Conservation (phyloP, 331 rosid genomes). For the Malus hybrid region DNA sequence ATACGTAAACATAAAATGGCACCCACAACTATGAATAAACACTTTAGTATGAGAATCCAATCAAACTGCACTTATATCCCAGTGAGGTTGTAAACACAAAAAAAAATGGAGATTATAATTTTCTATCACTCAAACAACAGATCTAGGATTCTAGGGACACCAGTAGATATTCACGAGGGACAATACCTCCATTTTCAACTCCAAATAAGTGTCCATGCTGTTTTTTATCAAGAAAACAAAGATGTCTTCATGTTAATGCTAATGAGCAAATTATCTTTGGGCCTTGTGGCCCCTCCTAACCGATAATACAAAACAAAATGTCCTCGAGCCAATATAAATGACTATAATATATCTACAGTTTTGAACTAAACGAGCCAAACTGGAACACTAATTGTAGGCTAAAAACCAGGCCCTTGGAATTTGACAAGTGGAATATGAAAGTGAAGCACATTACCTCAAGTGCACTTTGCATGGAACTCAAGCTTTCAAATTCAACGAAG, state of each 20-base stretch:
- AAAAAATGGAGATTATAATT: neutral
- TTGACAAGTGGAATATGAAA: neutral
- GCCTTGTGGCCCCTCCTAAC: neutral
- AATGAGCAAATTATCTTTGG: neutral
- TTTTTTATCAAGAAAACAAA: neutral
- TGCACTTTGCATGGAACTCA: constrained; percentile 72
- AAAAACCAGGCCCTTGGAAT: neutral
- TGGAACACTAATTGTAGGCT: neutral
- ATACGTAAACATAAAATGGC: neutral
- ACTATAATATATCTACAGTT: neutral
- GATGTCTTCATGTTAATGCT: neutral
- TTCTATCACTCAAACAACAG: neutral
- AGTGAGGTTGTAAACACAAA: neutral
- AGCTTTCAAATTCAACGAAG: constrained; percentile 85
- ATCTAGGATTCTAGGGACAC: neutral
- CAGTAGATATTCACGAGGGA: neutral
- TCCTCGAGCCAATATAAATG: neutral
- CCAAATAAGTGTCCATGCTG: neutral
- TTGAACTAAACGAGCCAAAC: neutral
- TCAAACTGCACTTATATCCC: neutral
- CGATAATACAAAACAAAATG: neutral
- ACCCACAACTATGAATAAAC: neutral
- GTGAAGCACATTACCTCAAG: constrained; percentile 58
- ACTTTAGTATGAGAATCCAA: neutral
- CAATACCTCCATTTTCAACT: neutral